Conservation (phyloP, 2,329 filamentous ascomycete species). For the Pseudogymnoascus sp. region DNA sequence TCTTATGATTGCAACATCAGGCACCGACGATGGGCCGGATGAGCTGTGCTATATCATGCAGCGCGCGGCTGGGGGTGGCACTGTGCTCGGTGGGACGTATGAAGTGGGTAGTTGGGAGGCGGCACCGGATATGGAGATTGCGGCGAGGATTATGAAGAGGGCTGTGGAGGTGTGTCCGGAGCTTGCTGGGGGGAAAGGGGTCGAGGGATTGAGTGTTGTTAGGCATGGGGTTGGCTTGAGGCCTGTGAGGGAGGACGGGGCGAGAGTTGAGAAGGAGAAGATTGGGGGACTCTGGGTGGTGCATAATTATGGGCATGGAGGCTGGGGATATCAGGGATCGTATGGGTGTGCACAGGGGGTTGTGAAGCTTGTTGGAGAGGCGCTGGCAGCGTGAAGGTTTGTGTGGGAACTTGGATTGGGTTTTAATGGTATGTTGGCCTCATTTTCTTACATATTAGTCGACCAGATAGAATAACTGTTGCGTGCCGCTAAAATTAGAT, state of each 20-base stretch:
- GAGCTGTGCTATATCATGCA: conserved; percentile 62
- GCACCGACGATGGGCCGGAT: conserved; percentile 55
- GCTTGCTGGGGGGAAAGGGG: conserved; percentile 47
- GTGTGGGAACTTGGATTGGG: background rate
- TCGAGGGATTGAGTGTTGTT: conserved; percentile 56
- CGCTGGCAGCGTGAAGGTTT: conserved; percentile 10
- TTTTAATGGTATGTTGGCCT: background rate
- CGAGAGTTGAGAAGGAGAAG: conserved; percentile 54
- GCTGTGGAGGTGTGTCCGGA: conserved; percentile 48
- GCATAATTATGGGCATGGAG: conserved; percentile 55
- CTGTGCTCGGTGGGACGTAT: conserved; percentile 58
- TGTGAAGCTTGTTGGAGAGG: conserved; percentile 56
- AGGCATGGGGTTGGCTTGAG: conserved; percentile 60
- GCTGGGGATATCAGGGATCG: conserved; percentile 53
- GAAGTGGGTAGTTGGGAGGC: conserved; percentile 58
- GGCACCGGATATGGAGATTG: conserved; percentile 53
- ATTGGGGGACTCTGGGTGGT: conserved; percentile 48
- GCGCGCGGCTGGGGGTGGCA: conserved; percentile 57
- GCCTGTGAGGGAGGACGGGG: conserved; percentile 52
- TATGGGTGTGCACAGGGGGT: conserved; percentile 65
- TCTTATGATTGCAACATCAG: conserved; percentile 51
- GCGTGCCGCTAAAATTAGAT: background rate
- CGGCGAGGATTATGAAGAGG: conserved; percentile 59
- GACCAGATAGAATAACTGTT: background rate
- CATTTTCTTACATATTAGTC: background rate